Evolutionary conservation across 169 alveolate genomes (phyloP), one percentile per base, ranked within the genome.

Genomic region (Plasmodium knowlesi): DNA sequence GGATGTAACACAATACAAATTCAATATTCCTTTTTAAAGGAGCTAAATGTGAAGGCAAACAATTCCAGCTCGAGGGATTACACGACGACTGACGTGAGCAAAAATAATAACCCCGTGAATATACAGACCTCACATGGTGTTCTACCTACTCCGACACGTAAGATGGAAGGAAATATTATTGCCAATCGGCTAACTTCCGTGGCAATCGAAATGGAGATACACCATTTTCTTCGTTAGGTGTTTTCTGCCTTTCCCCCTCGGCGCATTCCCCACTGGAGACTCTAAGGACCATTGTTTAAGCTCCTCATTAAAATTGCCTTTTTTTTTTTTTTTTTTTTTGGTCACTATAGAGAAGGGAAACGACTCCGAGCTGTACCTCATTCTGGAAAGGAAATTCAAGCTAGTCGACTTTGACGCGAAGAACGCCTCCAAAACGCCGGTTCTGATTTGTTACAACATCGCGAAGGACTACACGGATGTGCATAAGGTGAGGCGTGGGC

Each of bases 1-100:
- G 96, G 95, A 16, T 94, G 97, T 74, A 96, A 96, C 85, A 94
- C 96, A 6, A 74, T 93, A 25, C 95, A 96, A 83, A 90, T 96
- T 0, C 96, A 92, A 81, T 91, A 90, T 39, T 92, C 96, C 5
- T 93, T 93, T 37, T 80, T 96, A 54, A 83, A 78, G 70, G 96
- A 96, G 54, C 80, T 96, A 50, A 79, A 71, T 19, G 95, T 96
- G n/a, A 94, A 96, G 84, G 67, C 82, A 16, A 96, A 96, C 54
- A 95, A 83, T 39, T 76, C 94, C 5, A 92, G 89, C 57, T 57
- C 94, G 14, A 83, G 97, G 96, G 97, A 96, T 81, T 96, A 92
- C 70, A 94, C 96, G 28, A 34, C 57, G 2, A 14, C 95, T 32
- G 93, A 61, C 78, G 10, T 41, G 53, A 81, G 25, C 30, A 84